Evolutionary conservation across 2,329 filamentous ascomycete genomes (phyloP).

Genomic region (Penicillium sp.): DNA sequence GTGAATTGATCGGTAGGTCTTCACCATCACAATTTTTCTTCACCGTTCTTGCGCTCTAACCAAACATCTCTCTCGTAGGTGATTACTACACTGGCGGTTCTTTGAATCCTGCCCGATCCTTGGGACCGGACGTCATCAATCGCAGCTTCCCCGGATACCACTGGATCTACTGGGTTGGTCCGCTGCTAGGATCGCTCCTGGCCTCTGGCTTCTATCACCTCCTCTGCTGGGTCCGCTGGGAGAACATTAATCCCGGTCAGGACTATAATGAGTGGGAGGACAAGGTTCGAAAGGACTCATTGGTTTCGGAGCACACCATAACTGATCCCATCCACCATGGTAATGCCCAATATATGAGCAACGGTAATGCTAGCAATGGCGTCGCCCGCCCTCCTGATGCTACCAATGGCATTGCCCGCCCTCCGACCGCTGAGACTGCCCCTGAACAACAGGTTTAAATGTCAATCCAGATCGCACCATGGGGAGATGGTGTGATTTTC

Average conservation of each 20-base stretch:
- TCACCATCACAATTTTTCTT: no score
- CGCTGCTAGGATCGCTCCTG: conserved; percentile 50
- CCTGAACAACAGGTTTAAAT: conserved; percentile 8
- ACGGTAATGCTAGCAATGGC: no score
- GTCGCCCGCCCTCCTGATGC: not conserved
- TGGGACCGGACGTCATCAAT: conserved; percentile 53
- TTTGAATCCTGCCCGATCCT: conserved; percentile 54
- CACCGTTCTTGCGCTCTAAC: not conserved
- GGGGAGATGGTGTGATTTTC: not conserved
- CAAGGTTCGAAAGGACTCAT: conserved; percentile 26
- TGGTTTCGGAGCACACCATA: conserved; percentile 18
- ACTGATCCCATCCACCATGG: conserved; percentile 13
- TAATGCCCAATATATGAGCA: not conserved
- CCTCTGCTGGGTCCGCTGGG: conserved; percentile 50
- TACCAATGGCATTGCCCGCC: not conserved
- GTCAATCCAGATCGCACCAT: no score
- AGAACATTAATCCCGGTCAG: conserved; percentile 55
- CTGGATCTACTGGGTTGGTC: conserved; percentile 58
- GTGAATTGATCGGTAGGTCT: conserved; percentile 52
- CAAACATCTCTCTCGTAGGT: conserved; percentile 31
- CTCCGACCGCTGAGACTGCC: not conserved
- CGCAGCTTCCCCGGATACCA: conserved; percentile 52
- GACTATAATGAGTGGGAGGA: conserved; percentile 56
- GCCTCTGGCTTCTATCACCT: conserved; percentile 55
- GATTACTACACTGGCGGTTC: conserved; percentile 55